Evolutionary conservation across 306 rosid species (phyloP), one percentile per base, ranked within the genome.

Genomic region (Ormosia semicastrata): DNA sequence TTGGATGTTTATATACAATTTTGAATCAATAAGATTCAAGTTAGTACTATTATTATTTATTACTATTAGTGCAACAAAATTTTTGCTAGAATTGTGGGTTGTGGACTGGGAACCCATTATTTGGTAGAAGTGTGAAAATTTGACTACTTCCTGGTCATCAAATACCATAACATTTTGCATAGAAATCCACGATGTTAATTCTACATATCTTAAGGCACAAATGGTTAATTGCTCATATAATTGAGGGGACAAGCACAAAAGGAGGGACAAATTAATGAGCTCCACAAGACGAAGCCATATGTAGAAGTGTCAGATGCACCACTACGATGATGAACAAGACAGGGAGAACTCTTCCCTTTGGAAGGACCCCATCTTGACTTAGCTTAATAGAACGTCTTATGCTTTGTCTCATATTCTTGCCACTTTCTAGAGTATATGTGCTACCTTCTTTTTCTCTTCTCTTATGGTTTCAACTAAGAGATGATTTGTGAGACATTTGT

Each of bases 331-430:
- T 4, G 69, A 75, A 30, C 49, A 72, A 81, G 80, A 57, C 73
- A 69, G n/a, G 12, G 73, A 81, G 56, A 18, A 43, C 18, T 4
- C 62, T n/a, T 17, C 30, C 15, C 40, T 64, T 17, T 9, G 11
- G 29, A 80, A 77, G 87, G 89, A 66, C 54, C 84, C 81, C 85
- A 76, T 58, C 24, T 73, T 66, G 53, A 76, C 73, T 81, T 85
- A 68, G 71, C 58, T 75, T 85, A 75, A 82, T 77, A 73, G 82
- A 73, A 75, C 85, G 29, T 39, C 58, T 69, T 50, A 72, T 79
- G 78, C 68, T 78, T 53, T 18, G 50, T 59, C 75, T 75, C 63
- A 14, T 66, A 30, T 73, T 62, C 79, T 72, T 62, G 36, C 34
- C 32, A 3, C 15, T 72, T 71, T 63, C 63, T 18, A 8, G 1